Evolutionary conservation across 2,329 filamentous ascomycete genomes (phyloP).

Genomic region (Diaporthe sp.): DNA sequence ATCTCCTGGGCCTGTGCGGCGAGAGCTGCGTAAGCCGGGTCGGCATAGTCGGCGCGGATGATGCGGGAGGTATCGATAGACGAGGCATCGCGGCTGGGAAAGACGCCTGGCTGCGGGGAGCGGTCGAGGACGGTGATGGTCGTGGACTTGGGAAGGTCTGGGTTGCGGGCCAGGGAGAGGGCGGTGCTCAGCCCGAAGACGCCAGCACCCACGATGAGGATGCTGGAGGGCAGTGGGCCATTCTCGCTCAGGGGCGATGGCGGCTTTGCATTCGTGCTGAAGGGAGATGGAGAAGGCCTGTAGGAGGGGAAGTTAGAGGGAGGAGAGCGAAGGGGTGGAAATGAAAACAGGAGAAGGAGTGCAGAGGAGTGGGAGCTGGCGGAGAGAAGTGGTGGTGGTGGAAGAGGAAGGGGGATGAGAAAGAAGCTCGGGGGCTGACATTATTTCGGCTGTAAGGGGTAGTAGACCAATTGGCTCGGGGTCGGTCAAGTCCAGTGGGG

Average conservation of each 20-base stretch:
- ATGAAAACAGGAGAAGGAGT: neutral
- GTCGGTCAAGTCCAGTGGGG: slow-evolving; percentile 13
- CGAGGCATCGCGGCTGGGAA: slow-evolving; percentile 70
- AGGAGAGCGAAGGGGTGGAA: neutral
- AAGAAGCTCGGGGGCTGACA: slow-evolving; percentile 33
- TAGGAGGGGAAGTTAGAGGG: neutral
- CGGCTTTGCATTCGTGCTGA: slow-evolving; percentile 35
- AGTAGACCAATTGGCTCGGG: slow-evolving; percentile 24
- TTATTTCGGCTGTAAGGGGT: slow-evolving; percentile 30
- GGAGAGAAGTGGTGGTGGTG: slow-evolving; percentile 28
- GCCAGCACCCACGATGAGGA: slow-evolving; percentile 78
- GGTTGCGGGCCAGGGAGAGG: slow-evolving; percentile 75
- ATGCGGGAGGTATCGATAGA: slow-evolving; percentile 75
- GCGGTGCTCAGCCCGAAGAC: slow-evolving; percentile 74
- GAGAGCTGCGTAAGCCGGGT: slow-evolving; percentile 80
- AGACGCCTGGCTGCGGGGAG: slow-evolving; percentile 57
- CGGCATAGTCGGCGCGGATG: slow-evolving; percentile 82
- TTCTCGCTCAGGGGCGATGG: slow-evolving; percentile 13
- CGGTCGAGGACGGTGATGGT: slow-evolving; percentile 72
- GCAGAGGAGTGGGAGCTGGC: slow-evolving; percentile 25
- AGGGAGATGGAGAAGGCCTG: slow-evolving; percentile 33
- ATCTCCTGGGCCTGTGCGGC: slow-evolving; percentile 76
- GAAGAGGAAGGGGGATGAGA: slow-evolving; percentile 27
- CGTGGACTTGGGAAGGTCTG: slow-evolving; percentile 63
- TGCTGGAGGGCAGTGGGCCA: slow-evolving; percentile 55